Conservation (phyloP, 139 green algal species). For the Pseudopediastrum boryanum region DNA sequence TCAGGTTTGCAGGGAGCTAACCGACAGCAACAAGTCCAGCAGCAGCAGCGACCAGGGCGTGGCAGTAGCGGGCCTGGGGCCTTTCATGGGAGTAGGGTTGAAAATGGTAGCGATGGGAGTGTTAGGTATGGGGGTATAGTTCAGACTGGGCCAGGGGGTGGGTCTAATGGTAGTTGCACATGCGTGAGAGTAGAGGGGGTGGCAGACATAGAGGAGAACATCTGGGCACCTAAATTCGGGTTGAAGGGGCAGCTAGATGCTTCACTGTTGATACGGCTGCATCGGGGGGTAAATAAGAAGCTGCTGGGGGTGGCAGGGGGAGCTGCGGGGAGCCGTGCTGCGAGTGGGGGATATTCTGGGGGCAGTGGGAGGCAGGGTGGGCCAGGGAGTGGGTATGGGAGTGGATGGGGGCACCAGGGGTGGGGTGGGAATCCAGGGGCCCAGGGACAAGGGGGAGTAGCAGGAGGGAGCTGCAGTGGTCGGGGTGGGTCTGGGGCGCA, state of each 20-base stretch:
- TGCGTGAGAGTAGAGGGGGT: constrained; percentile 60
- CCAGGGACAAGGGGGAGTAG: too few species aligned
- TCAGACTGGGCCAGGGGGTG: constrained; percentile 5
- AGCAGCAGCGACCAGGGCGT: background rate
- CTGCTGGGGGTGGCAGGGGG: too few species aligned
- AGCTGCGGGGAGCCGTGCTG: too few species aligned
- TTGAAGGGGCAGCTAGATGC: constrained; percentile 94
- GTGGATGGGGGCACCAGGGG: background rate
- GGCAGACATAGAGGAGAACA: constrained; percentile 93
- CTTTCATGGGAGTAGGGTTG: background rate
- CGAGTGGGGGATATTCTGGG: too few species aligned
- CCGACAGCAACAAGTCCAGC: constrained; percentile 14
- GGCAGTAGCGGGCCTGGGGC: background rate
- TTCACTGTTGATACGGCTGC: constrained; percentile 56
- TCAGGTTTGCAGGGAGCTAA: background rate
- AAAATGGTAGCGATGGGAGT: background rate
- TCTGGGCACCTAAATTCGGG: constrained; percentile 88
- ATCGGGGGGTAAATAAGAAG: background rate
- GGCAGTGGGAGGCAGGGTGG: too few species aligned
- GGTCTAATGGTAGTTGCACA: background rate
- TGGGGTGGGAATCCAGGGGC: too few species aligned
- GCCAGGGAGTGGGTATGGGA: background rate
- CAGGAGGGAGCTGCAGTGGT: too few species aligned
- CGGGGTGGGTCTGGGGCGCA: too few species aligned
- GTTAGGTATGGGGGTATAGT: constrained; percentile 4